Conservation (phyloP, 768 basidiomycete species). For the Russula vinacea region DNA sequence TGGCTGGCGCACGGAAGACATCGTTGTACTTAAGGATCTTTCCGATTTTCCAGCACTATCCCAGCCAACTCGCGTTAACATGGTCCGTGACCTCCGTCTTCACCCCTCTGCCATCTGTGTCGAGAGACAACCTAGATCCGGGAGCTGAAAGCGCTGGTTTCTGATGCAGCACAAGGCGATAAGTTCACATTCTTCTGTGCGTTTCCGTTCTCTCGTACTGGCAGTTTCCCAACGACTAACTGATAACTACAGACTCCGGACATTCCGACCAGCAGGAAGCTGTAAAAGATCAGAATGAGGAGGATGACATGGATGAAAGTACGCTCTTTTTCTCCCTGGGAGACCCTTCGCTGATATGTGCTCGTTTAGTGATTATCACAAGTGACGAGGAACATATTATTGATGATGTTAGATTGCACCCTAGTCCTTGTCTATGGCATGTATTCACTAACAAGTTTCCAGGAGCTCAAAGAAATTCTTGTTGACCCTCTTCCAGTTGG, state of each 20-base stretch:
- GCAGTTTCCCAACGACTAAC: not conserved
- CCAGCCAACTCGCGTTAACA: constrained; percentile 25
- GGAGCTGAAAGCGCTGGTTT: constrained; percentile 26
- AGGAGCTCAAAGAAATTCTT: constrained; percentile 22
- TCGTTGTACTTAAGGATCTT: constrained; percentile 26
- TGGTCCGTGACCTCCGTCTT: constrained; percentile 13
- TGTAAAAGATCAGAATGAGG: constrained; percentile 27
- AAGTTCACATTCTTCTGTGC: constrained; percentile 34
- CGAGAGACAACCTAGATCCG: constrained; percentile 21
- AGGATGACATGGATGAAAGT: constrained; percentile 33
- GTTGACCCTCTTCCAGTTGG: constrained; percentile 29
- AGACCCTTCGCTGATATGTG: not conserved
- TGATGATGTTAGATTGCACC: constrained; percentile 29
- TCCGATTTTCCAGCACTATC: not conserved
- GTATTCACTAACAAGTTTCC: not conserved
- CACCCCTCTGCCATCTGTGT: not conserved
- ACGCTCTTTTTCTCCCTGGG: not conserved
- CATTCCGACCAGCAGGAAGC: constrained; percentile 31
- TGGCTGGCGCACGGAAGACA: constrained; percentile 25
- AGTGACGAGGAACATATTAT: constrained; percentile 28
- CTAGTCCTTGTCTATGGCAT: not conserved
- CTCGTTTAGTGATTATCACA: constrained; percentile 16
- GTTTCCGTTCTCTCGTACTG: constrained; percentile 9
- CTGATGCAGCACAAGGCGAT: constrained; percentile 31
- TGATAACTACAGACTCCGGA: constrained; percentile 29